Percentiles rank a stretch among this genome's conserved stretches.
These are phyloP conservation scores for Penicillium hordei DNA, from an alignment of 2,329 filamentous ascomycete species.

Conservation along the genomic window DNA sequence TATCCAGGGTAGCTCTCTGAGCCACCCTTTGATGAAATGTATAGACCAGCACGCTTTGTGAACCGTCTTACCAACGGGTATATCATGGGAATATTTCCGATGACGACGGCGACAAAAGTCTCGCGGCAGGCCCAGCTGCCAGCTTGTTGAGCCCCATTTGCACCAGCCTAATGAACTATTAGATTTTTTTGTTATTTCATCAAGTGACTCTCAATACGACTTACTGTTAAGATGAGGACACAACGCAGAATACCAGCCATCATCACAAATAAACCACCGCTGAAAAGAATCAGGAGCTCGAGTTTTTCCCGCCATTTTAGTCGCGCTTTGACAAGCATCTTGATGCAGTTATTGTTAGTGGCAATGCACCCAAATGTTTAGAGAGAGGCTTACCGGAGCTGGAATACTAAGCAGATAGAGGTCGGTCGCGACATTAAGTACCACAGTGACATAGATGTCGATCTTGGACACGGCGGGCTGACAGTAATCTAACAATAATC, in stretches of 20 bases:
- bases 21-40: slow-evolving; percentile 22
- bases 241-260: slow-evolving; percentile 56
- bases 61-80: slow-evolving; percentile 37
- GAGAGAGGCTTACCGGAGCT: slow-evolving; percentile 47
- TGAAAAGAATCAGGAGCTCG: slow-evolving; percentile 55
- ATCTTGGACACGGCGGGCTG: slow-evolving; percentile 53
- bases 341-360: slow-evolving; percentile 1
- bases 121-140: slow-evolving; percentile 49
- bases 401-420: slow-evolving; percentile 61
- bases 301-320: slow-evolving; percentile 53
- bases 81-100: slow-evolving; percentile 47
- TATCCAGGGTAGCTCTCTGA: slow-evolving; percentile 28
- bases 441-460: slow-evolving; percentile 54
- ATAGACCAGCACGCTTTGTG: slow-evolving; percentile 28
- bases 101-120: slow-evolving; percentile 47
- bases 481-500: slow-evolving; percentile 41
- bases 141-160: slow-evolving; percentile 42
- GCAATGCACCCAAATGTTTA: not conserved
- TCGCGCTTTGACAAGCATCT: slow-evolving; percentile 56
- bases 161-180: slow-evolving; percentile 28
- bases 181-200: not conserved
- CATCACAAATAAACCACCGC: slow-evolving; percentile 57
- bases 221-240: slow-evolving; percentile 50
- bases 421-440: slow-evolving; percentile 57
- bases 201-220: not conserved